Percentiles rank a stretch among this genome's conserved stretches.
Conservation (phyloP, 768 basidiomycete species). For the Leccinum incarnatum region DNA sequence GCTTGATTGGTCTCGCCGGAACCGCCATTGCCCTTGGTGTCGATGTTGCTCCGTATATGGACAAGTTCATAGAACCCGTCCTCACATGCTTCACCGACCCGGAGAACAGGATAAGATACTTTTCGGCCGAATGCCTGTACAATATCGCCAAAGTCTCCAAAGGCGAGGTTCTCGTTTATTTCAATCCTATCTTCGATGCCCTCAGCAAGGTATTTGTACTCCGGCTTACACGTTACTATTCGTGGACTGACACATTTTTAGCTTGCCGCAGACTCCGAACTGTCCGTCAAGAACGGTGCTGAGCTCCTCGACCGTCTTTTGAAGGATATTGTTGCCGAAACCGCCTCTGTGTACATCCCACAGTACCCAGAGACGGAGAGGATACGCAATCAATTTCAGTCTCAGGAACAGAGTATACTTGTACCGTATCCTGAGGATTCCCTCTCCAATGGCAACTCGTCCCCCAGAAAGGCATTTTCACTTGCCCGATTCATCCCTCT, state of each 20-base stretch:
- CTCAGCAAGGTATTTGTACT: conserved; percentile 77
- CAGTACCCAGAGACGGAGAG: conserved; percentile 80
- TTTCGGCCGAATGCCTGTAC: conserved; percentile 96
- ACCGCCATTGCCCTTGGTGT: conserved; percentile 96
- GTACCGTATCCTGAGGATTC: conserved; percentile 59
- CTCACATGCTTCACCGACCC: conserved; percentile 90
- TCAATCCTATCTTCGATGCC: conserved; percentile 98
- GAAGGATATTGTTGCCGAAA: conserved; percentile 97
- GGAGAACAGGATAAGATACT: conserved; percentile 94
- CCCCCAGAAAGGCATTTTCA: conserved; percentile 80
- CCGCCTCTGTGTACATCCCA: conserved; percentile 91
- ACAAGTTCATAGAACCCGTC: conserved; percentile 85
- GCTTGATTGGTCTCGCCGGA: conserved; percentile 92
- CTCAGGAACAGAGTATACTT: conserved; percentile 52
- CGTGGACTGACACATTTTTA: conserved; percentile 32
- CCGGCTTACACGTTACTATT: not conserved
- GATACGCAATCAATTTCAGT: conserved; percentile 44
- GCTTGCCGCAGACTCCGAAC: conserved; percentile 94
- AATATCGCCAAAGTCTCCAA: conserved; percentile 98
- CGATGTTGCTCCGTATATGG: conserved; percentile 92
- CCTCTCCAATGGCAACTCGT: conserved; percentile 23
- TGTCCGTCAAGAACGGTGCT: conserved; percentile 97
- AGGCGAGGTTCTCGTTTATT: conserved; percentile 94
- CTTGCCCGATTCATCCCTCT: conserved; percentile 93
- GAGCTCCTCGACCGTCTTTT: conserved; percentile 95